Conservation (phyloP, 371 early-diverging fungal genomes). For the Mucor mucedo region DNA sequence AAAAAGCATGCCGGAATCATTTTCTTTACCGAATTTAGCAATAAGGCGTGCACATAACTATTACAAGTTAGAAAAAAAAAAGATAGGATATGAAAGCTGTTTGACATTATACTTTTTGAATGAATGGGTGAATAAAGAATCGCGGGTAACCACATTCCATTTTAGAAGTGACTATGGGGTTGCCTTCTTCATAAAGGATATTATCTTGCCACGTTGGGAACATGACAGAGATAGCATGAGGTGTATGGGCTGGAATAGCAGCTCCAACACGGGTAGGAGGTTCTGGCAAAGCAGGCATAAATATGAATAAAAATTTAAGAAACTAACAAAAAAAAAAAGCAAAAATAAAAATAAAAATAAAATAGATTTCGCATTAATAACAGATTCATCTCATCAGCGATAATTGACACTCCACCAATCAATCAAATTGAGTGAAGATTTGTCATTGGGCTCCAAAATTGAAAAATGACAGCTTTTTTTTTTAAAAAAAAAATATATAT, state of each 20-base stretch:
- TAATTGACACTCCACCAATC: conserved; percentile 9
- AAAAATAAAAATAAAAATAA: neutral
- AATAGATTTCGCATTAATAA: conserved; percentile 3
- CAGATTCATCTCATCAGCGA: conserved; percentile 17
- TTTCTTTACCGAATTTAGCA: conserved; percentile 68
- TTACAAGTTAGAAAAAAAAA: no score
- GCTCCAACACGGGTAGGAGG: conserved; percentile 61
- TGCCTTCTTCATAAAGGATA: conserved; percentile 90
- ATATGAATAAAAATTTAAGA: neutral
- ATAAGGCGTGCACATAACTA: conserved; percentile 53
- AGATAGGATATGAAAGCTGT: neutral
- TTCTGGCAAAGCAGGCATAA: conserved; percentile 17
- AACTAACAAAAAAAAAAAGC: conserved; percentile 5
- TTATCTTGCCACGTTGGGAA: conserved; percentile 93
- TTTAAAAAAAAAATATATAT: neutral
- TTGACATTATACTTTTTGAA: conserved; percentile 65
- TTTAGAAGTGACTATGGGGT: conserved; percentile 68
- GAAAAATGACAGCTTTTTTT: neutral
- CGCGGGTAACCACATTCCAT: conserved; percentile 93
- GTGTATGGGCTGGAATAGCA: conserved; percentile 75
- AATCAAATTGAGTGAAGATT: conserved; percentile 2
- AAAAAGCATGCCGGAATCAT: conserved; percentile 74
- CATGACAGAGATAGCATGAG: conserved; percentile 91
- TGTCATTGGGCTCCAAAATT: neutral
- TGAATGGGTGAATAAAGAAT: conserved; percentile 80